Evolutionary conservation across 2,329 filamentous ascomycete genomes (phyloP).

Genomic region (Cylindrodendrum hubeiense): DNA sequence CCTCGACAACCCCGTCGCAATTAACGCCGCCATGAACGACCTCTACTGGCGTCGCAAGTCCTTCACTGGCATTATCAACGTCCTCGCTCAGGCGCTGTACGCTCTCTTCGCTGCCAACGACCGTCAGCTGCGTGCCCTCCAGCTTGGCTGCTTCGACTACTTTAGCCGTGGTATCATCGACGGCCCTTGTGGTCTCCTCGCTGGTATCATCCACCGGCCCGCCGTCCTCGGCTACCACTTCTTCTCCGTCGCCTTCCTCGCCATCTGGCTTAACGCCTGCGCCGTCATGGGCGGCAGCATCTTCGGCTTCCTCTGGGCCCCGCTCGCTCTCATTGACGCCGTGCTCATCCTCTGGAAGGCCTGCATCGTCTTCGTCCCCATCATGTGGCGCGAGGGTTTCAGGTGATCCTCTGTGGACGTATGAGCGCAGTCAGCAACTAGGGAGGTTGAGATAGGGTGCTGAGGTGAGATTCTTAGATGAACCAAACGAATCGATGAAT

Average conservation of each 20-base stretch:
- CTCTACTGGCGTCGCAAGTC: slow-evolving; percentile 93
- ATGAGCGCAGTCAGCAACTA: not conserved
- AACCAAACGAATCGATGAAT: slow-evolving; percentile 17
- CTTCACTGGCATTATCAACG: slow-evolving; percentile 91
- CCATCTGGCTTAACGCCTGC: slow-evolving; percentile 75
- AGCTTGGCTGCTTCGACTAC: slow-evolving; percentile 92
- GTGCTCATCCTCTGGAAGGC: slow-evolving; percentile 83
- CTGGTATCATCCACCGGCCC: slow-evolving; percentile 83
- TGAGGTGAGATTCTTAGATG: not conserved
- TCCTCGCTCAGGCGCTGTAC: slow-evolving; percentile 96
- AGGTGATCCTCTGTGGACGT: slow-evolving; percentile 32
- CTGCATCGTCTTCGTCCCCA: slow-evolving; percentile 84
- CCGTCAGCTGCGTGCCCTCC: slow-evolving; percentile 80
- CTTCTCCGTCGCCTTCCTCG: slow-evolving; percentile 90
- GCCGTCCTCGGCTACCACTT: slow-evolving; percentile 90
- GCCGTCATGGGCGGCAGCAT: slow-evolving; percentile 53
- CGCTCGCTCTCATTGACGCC: slow-evolving; percentile 74
- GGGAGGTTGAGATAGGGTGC: not conserved
- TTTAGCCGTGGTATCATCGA: slow-evolving; percentile 83
- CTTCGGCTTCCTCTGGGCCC: slow-evolving; percentile 59
- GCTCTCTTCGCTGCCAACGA: slow-evolving; percentile 89
- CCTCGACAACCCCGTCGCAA: slow-evolving; percentile 74
- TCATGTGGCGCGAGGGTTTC: slow-evolving; percentile 76
- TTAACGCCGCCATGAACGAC: slow-evolving; percentile 75
- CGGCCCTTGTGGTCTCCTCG: slow-evolving; percentile 85